Evolutionary conservation across 768 basidiomycete genomes (phyloP), one percentile per base, ranked within the genome.

Genomic region (Leccinum boreale): DNA sequence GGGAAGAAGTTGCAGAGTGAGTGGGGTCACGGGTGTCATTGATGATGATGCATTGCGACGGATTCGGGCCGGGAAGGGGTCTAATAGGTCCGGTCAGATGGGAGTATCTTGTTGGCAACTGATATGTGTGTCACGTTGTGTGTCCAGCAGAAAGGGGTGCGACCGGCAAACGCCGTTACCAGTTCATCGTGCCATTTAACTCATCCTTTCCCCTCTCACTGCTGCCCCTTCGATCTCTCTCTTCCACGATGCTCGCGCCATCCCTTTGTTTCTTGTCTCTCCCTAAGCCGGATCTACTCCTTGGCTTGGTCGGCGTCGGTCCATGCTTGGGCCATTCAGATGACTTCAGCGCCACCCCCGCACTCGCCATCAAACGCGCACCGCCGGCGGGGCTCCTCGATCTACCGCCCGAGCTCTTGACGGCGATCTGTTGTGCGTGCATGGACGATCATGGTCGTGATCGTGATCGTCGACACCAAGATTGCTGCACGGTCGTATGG

Each of bases 1-100:
- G 84, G 1, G 80, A 79, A 56, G 72, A 74, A 1, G 57, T 58
- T 5, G 2, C 63, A 21, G 68, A 63, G 53, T 67, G 44, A 36
- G 15, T 9, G 31, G 12, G 31, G 9, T 28, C 28, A 28, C 28
- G 8, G 28, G 31, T 24, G 24, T 47, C 14, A 46, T 19, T 23
- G 5, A 23, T 23, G 42, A 19, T 44, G 19, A 19, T 19, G 5
- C 19, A 2, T 2, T 44, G 42, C 42, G 42, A 42, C n/a, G 42
- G 42, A 5, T 19, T 42, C 42, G 42, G 42, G 12, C 31, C 2
- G 5, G 31, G 12, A 12, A 12, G 31, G 8, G 31, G 1, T 12
- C 12, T 33, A 33, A 12, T 33, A 39, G 39, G 39, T 9, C 36
- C 39, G 8, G 8, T 39, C 36, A n/a, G 45, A 46, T 23, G 21